Evolutionary conservation across 106 monocot genomes (phyloP).

Genomic region (Dendrobium huoshanense): DNA sequence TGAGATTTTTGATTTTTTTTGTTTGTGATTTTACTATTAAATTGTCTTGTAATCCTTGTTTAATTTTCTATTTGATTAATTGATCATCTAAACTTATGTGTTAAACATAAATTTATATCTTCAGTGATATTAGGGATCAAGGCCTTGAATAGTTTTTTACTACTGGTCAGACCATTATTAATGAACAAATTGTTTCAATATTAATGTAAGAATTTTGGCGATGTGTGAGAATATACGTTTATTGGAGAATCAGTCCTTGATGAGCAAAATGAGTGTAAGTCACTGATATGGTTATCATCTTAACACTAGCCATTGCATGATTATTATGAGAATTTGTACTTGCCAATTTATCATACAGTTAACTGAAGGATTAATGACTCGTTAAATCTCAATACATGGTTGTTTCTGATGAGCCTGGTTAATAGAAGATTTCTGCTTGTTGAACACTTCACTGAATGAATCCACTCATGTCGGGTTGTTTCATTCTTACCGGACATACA

Average conservation of each 20-base stretch:
- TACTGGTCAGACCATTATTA: background rate
- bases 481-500: too few relatives aligned
- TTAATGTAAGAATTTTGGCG: too few relatives aligned
- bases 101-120: background rate
- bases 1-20: background rate
- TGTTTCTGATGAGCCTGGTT: too few relatives aligned
- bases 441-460: too few relatives aligned
- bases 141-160: background rate
- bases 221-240: background rate
- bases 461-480: too few relatives aligned
- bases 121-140: background rate
- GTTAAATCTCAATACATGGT: too few relatives aligned
- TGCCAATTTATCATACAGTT: background rate
- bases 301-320: background rate
- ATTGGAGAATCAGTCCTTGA: background rate
- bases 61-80: background rate
- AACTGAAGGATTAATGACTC: too few relatives aligned
- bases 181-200: too few relatives aligned
- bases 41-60: background rate
- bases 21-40: background rate
- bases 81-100: background rate
- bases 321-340: background rate
- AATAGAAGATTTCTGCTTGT: too few relatives aligned
- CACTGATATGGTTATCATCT: background rate
- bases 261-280: background rate